These are phyloP conservation scores for Neophaeococcomyces aloes DNA, from an alignment of 2,329 filamentous ascomycete species.

Conservation along the genomic window DNA sequence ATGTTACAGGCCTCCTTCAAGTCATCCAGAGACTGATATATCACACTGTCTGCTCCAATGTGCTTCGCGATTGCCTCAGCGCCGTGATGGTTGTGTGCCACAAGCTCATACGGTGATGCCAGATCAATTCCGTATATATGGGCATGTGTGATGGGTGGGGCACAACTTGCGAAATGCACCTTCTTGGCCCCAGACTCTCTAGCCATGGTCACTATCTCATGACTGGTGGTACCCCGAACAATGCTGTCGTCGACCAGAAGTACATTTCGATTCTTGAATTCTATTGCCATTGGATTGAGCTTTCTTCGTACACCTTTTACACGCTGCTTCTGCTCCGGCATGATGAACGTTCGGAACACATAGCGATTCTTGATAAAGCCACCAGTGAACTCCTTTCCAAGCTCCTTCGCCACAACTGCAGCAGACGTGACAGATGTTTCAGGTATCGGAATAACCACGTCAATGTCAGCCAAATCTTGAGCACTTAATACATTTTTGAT, in stretches of 20 bases:
- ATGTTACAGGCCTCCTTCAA: constrained; percentile 70
- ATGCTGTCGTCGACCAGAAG: constrained; percentile 83
- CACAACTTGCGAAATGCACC: constrained; percentile 73
- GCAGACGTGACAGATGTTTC: constrained; percentile 77
- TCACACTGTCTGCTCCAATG: constrained; percentile 65
- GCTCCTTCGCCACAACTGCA: constrained; percentile 59
- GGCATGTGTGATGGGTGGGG: constrained; percentile 71
- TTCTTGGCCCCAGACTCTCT: constrained; percentile 71
- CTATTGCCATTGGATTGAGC: constrained; percentile 72
- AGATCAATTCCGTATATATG: constrained; percentile 80
- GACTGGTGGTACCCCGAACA: constrained; percentile 72
- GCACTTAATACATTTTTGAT: constrained; percentile 58
- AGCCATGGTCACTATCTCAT: constrained; percentile 74
- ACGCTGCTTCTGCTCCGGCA: constrained; percentile 68
- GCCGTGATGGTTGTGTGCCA: constrained; percentile 56
- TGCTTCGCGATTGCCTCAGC: constrained; percentile 51
- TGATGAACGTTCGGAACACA: constrained; percentile 78
- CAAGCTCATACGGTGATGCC: constrained; percentile 58
- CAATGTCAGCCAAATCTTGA: constrained; percentile 63
- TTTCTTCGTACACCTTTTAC: constrained; percentile 84
- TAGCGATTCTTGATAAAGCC: constrained; percentile 87
- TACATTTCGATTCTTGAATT: constrained; percentile 72
- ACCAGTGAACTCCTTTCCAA: constrained; percentile 67
- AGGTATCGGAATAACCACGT: constrained; percentile 69
- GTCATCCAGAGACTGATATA: constrained; percentile 67